These are phyloP conservation scores for Bacidia gigantensis DNA, from an alignment of 495 filamentous ascomycete genomes.

Conservation along the genomic window DNA sequence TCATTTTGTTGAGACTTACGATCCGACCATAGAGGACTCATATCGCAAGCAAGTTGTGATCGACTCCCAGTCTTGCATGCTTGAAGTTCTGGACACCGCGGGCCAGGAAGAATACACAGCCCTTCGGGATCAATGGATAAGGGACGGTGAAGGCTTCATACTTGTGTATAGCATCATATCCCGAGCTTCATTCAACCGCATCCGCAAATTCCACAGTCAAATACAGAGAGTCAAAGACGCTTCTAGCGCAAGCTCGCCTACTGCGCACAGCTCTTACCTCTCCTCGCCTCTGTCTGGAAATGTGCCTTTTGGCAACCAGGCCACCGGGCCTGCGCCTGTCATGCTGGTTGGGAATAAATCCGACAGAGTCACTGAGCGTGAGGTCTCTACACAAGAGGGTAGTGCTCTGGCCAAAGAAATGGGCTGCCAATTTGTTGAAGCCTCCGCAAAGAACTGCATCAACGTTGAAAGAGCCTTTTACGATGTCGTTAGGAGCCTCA, in stretches of 20 bases:
- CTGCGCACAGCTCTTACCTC: slow-evolving; percentile 37
- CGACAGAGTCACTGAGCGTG: slow-evolving; percentile 86
- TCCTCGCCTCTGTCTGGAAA: slow-evolving; percentile 55
- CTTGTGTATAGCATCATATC: slow-evolving; percentile 97
- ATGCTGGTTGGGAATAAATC: slow-evolving; percentile 99
- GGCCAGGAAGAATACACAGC: slow-evolving; percentile 99
- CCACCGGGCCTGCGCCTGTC: slow-evolving; percentile 57
- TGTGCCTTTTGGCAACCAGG: slow-evolving; percentile 30
- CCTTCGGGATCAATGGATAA: slow-evolving; percentile 93
- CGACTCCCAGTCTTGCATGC: slow-evolving; percentile 91
- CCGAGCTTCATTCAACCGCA: slow-evolving; percentile 83
- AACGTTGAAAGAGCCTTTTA: slow-evolving; percentile 99
- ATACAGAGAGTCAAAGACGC: slow-evolving; percentile 97
- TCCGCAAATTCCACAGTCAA: slow-evolving; percentile 89
- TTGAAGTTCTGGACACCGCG: slow-evolving; percentile 94
- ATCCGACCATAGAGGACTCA: slow-evolving; percentile 93
- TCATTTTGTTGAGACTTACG: slow-evolving; percentile 79
- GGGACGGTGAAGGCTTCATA: slow-evolving; percentile 94
- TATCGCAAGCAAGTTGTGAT: slow-evolving; percentile 98
- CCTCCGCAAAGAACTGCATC: slow-evolving; percentile 97
- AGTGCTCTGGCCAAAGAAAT: slow-evolving; percentile 82
- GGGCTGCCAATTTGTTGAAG: slow-evolving; percentile 94
- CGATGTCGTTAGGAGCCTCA: slow-evolving; percentile 83
- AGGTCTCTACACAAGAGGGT: slow-evolving; percentile 93
- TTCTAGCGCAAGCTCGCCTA: slow-evolving; percentile 55